These are phyloP conservation scores for Elymus sibiricus DNA, from an alignment of 176 grass and related monocot genomes.

Conservation along the genomic window DNA sequence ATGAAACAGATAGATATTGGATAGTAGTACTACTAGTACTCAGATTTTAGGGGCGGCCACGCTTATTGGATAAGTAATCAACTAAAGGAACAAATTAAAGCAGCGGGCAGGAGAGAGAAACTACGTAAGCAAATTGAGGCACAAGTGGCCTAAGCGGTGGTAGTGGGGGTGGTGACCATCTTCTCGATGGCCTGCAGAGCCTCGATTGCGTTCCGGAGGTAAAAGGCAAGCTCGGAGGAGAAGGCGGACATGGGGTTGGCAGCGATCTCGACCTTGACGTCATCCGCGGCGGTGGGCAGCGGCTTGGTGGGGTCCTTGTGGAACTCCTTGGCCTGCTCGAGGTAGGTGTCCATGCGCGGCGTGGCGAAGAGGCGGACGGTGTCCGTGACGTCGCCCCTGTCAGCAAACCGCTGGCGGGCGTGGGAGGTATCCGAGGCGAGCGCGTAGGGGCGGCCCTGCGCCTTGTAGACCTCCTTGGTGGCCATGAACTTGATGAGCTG, in stretches of 20 bases:
- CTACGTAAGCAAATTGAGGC: too few species aligned
- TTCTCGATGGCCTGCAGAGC: too few species aligned
- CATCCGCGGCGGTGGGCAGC: neutral
- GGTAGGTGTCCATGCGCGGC: slow-evolving; percentile 22
- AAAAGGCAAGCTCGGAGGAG: neutral
- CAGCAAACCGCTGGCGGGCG: slow-evolving; percentile 4
- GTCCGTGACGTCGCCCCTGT: neutral
- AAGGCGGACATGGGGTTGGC: slow-evolving; percentile 8
- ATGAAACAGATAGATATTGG: too few species aligned
- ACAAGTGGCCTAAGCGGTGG: too few species aligned
- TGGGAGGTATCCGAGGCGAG: slow-evolving; percentile 15
- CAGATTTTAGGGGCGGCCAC: too few species aligned
- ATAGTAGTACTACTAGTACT: too few species aligned
- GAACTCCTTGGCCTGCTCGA: slow-evolving; percentile 5
- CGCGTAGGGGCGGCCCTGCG: neutral
- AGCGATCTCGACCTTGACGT: neutral
- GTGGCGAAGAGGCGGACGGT: slow-evolving; percentile 11
- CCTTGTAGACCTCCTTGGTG: neutral
- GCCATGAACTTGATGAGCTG: neutral
- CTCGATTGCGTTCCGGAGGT: too few species aligned
- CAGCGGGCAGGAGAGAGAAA: too few species aligned
- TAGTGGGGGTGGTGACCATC: too few species aligned
- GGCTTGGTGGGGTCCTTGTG: neutral
- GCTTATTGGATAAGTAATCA: too few species aligned
- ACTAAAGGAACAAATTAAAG: too few species aligned